Evolutionary conservation across 2,329 filamentous ascomycete genomes (phyloP).

Genomic region (Fusarium pseudograminearum): DNA sequence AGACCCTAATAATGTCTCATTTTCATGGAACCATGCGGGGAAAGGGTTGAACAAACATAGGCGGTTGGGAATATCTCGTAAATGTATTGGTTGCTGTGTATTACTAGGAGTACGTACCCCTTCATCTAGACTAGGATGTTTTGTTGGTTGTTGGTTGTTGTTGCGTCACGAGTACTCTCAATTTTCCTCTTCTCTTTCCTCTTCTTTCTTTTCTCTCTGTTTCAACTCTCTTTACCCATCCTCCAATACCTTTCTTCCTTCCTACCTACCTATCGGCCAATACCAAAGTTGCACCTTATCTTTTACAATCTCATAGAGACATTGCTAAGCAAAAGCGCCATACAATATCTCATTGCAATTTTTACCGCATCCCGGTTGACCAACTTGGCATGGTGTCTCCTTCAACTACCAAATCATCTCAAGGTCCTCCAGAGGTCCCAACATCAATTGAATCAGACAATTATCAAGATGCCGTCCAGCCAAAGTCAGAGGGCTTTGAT

Average conservation of each 20-base stretch:
- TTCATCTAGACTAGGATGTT: neutral
- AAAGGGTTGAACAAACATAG: neutral
- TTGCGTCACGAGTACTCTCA: neutral
- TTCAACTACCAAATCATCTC: neutral
- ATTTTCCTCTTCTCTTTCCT: neutral
- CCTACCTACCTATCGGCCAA: neutral
- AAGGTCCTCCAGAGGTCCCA: neutral
- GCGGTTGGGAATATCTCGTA: neutral
- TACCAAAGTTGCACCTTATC: neutral
- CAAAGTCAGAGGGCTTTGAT: neutral
- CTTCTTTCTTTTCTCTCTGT: neutral
- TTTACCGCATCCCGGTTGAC: neutral
- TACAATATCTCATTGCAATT: neutral
- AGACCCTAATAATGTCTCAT: no score
- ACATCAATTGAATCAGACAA: neutral
- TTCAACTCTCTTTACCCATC: neutral
- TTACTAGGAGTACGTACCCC: neutral
- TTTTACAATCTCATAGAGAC: neutral
- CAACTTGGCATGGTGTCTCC: constrained; percentile 2
- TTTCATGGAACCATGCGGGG: neutral
- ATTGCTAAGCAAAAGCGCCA: neutral
- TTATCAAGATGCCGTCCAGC: neutral
- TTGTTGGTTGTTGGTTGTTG: neutral
- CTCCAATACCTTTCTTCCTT: neutral
- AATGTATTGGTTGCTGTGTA: neutral